Percentiles rank a stretch among this genome's conserved stretches.
phyloP scores from a whole-genome alignment of 73 alveolate genomes.

The Uronychia setigera region DNA sequence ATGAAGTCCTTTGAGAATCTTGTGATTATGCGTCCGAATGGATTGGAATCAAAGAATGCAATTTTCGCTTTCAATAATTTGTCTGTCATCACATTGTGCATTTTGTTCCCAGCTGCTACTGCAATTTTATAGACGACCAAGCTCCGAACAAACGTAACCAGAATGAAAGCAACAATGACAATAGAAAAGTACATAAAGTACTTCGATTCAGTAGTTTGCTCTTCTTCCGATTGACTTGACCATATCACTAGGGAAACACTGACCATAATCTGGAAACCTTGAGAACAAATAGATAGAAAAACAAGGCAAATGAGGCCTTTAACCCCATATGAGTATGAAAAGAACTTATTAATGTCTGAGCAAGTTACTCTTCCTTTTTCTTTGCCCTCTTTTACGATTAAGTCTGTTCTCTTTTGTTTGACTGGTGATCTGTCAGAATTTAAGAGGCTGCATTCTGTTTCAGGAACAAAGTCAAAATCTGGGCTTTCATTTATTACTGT shows the following conservation, averaged over 20 bases:
- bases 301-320: neutral
- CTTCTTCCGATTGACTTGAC: conserved; percentile 1
- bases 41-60: conserved; percentile 62
- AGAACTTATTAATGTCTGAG: too few species aligned
- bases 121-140: neutral
- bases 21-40: conserved; percentile 81
- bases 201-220: neutral
- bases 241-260: neutral
- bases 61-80: conserved; percentile 51
- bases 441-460: too few species aligned
- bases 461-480: too few species aligned
- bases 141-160: neutral
- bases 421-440: too few species aligned
- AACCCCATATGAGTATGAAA: too few species aligned
- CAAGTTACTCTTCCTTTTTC: too few species aligned
- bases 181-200: neutral
- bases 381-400: too few species aligned
- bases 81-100: conserved; percentile 55
- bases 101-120: neutral
- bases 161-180: neutral
- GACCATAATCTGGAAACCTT: neutral
- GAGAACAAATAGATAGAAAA: neutral
- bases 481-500: too few species aligned
- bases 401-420: too few species aligned
- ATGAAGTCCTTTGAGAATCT: conserved; percentile 76